These are phyloP conservation scores for Sextonia rubra DNA, from an alignment of 164 flowering plant genomes.

Conservation along the genomic window DNA sequence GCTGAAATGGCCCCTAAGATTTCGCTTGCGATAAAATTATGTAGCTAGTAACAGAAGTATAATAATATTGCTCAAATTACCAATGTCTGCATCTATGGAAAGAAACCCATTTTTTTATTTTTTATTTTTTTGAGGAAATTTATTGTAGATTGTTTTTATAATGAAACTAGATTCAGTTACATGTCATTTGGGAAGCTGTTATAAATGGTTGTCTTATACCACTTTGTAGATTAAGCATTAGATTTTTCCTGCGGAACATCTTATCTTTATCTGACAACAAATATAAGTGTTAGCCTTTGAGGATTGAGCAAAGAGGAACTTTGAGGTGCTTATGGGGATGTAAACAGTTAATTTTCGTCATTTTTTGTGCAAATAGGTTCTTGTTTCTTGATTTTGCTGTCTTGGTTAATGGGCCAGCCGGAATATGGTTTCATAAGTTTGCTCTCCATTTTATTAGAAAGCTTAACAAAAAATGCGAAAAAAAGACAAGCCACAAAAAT, in stretches of 20 bases:
- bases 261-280: not conserved
- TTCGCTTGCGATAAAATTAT: too few species aligned
- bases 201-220: not conserved
- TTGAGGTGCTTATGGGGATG: not conserved
- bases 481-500: too few species aligned
- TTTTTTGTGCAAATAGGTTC: not conserved
- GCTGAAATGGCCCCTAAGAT: too few species aligned
- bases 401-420: not conserved
- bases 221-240: too few species aligned
- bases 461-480: too few species aligned
- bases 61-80: not conserved
- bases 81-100: not conserved
- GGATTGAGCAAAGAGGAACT: not conserved
- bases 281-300: not conserved
- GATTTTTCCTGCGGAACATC: too few species aligned
- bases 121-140: not conserved
- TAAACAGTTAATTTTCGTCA: not conserved
- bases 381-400: not conserved
- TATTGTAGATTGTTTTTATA: not conserved
- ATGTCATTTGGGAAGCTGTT: not conserved
- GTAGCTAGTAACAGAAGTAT: not conserved
- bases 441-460: too few species aligned
- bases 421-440: not conserved
- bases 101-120: not conserved
- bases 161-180: not conserved